Evolutionary conservation across 202 grass and related monocot species (phyloP).

Genomic region (Panicum virgatum): DNA sequence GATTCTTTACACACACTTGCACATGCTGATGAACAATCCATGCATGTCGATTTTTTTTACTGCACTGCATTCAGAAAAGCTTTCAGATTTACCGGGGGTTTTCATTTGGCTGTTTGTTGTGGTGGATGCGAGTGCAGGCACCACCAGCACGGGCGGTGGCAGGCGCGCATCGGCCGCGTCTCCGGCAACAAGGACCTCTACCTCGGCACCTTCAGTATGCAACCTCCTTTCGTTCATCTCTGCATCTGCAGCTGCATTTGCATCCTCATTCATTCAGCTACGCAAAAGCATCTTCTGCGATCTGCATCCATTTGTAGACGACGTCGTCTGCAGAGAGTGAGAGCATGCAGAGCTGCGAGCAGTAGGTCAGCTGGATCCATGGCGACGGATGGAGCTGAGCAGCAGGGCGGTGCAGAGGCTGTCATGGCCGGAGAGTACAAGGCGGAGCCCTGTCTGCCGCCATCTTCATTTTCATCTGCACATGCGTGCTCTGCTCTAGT

Average conservation of each 20-base stretch:
- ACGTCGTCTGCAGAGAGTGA: not conserved
- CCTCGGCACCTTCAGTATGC: conserved; percentile 96
- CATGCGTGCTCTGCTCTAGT: not conserved
- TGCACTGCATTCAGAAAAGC: not conserved
- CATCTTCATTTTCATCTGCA: conserved; percentile 30
- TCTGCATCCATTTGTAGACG: not conserved
- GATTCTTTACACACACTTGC: not conserved
- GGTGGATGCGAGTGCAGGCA: conserved; percentile 44
- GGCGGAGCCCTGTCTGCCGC: conserved; percentile 43
- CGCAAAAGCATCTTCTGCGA: not conserved
- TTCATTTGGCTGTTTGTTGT: not conserved
- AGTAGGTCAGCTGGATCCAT: not conserved
- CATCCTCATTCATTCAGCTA: not conserved
- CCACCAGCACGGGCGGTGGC: conserved; percentile 95
- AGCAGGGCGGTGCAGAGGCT: conserved; percentile 5
- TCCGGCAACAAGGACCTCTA: conserved; percentile 99
- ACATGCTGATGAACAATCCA: not conserved
- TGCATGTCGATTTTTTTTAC: not conserved
- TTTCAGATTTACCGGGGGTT: not conserved
- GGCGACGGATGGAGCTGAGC: not conserved
- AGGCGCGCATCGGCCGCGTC: conserved; percentile 94
- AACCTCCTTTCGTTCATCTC: not conserved
- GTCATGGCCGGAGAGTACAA: conserved; percentile 31
- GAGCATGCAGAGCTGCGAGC: not conserved
- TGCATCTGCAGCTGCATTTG: conserved; percentile 15